Evolutionary conservation across 768 basidiomycete genomes (phyloP).

Genomic region (Lentinula sp.): DNA sequence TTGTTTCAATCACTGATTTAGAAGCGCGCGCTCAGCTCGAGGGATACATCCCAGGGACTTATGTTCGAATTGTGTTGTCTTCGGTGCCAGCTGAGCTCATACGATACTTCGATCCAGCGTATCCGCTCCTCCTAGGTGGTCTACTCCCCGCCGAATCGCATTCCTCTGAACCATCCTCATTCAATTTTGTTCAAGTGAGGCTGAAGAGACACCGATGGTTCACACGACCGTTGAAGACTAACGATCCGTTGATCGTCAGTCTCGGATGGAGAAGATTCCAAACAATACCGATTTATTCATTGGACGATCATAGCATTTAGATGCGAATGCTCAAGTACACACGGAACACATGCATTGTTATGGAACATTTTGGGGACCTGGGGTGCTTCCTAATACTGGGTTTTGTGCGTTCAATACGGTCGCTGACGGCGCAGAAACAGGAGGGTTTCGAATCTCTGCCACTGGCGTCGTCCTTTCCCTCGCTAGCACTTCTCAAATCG

Average conservation of each 20-base stretch:
- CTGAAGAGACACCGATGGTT: constrained; percentile 97
- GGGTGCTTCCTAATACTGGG: constrained; percentile 87
- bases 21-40: constrained; percentile 81
- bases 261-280: constrained; percentile 99
- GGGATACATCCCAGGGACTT: constrained; percentile 85
- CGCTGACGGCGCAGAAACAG: constrained; percentile 30
- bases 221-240: constrained; percentile 86
- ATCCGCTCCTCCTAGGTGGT: constrained; percentile 90
- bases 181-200: constrained; percentile 91
- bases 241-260: constrained; percentile 93
- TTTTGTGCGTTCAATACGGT: constrained; percentile 97
- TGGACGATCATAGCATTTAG: constrained; percentile 96
- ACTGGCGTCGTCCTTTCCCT: constrained; percentile 94
- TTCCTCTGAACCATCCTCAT: constrained; percentile 19
- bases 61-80: constrained; percentile 86
- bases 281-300: constrained; percentile 87
- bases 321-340: constrained; percentile 99
- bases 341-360: constrained; percentile 99
- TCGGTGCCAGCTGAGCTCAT: constrained; percentile 88
- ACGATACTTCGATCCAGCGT: constrained; percentile 86
- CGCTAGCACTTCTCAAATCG: constrained; percentile 73
- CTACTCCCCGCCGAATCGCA: constrained; percentile 85
- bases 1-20: constrained; percentile 61
- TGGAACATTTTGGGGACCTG: constrained; percentile 95
- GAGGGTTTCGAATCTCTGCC: constrained; percentile 83